phyloP scores from a whole-genome alignment of 208 protist species.

The Balamuthia mandrillaris region DNA sequence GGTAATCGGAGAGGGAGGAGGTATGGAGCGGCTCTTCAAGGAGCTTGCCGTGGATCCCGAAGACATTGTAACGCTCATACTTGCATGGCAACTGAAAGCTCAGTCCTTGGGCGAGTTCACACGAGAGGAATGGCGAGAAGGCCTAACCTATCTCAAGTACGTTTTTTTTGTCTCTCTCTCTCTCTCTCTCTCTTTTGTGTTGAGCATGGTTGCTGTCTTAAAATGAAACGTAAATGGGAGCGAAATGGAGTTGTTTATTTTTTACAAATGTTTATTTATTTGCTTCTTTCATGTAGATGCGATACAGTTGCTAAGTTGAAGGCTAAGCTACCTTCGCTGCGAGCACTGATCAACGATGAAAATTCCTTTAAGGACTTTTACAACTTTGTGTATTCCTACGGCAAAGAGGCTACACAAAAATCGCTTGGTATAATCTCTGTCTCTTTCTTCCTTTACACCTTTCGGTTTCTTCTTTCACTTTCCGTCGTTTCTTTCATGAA shows the following conservation, averaged over 20 bases:
- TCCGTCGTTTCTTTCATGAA: no score
- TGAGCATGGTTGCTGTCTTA: neutral
- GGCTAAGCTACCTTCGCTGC: slow-evolving; percentile 16
- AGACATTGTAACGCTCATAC: slow-evolving; percentile 41
- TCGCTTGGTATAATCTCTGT: neutral
- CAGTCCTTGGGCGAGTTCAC: slow-evolving; percentile 35
- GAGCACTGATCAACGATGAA: neutral
- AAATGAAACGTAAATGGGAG: neutral
- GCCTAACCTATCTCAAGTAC: slow-evolving; percentile 15
- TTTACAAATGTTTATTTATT: neutral
- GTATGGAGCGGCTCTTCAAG: slow-evolving; percentile 25
- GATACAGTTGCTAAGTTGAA: slow-evolving; percentile 25
- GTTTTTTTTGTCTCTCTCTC: neutral
- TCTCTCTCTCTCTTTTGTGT: neutral
- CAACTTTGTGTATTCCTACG: slow-evolving; percentile 22
- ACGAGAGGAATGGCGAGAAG: slow-evolving; percentile 30
- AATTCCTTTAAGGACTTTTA: slow-evolving; percentile 40
- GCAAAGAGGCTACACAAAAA: neutral
- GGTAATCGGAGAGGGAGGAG: neutral
- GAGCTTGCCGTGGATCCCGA: slow-evolving; percentile 38
- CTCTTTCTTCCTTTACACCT: neutral
- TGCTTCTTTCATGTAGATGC: neutral
- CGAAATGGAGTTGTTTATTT: neutral
- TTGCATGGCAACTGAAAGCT: slow-evolving; percentile 31
- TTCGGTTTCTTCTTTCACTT: no score